phyloP scores from a whole-genome alignment of 2,329 filamentous ascomycete genomes.

The Cryphonectria naterciae region DNA sequence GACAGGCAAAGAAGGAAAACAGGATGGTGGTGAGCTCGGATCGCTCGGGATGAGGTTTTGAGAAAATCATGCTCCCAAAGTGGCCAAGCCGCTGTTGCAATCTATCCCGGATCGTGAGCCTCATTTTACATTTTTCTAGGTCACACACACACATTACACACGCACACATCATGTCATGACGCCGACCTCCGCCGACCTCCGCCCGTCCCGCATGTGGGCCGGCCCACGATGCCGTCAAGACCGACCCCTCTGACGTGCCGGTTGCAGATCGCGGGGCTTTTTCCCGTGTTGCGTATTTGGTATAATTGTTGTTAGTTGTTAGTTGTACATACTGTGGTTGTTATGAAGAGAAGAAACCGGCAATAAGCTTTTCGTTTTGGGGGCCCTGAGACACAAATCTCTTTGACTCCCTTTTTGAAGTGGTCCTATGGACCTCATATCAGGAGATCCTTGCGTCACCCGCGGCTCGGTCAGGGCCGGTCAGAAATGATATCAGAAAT shows the following conservation, averaged over 20 bases:
- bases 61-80: background rate
- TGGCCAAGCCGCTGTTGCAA: background rate
- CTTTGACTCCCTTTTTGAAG: background rate
- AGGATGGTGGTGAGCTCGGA: background rate
- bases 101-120: conserved; percentile 3
- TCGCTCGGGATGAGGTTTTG: background rate
- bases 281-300: background rate
- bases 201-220: background rate
- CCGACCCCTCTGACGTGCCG: conserved; percentile 2
- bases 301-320: background rate
- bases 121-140: background rate
- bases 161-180: background rate
- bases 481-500: conserved; percentile 8
- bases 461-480: background rate
- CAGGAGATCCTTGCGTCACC: background rate
- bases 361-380: background rate
- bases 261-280: background rate
- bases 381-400: background rate
- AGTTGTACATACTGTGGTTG: background rate
- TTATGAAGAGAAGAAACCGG: background rate
- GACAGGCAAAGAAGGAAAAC: background rate
- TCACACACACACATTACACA: background rate
- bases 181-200: background rate
- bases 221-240: conserved; percentile 8
- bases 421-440: background rate